Evolutionary conservation across 352 stramenopile species (phyloP).

Genomic region (Phytophthora litchii): DNA sequence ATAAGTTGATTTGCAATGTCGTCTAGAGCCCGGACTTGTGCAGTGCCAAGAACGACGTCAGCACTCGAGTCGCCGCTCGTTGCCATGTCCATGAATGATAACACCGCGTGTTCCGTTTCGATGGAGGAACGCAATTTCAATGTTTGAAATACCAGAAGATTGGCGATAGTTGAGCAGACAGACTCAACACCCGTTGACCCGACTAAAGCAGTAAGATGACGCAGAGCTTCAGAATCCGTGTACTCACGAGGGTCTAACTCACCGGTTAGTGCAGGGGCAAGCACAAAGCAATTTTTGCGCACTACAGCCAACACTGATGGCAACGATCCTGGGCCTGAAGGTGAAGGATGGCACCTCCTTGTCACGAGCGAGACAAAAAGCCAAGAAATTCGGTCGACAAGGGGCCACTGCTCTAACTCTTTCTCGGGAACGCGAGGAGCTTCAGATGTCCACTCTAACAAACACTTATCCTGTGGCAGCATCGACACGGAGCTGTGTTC

Average conservation of each 20-base stretch:
- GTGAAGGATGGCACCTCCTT: constrained; percentile 11
- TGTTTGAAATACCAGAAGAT: constrained; percentile 26
- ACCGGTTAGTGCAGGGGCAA: not conserved
- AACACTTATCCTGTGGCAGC: constrained; percentile 28
- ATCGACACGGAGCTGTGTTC: constrained; percentile 16
- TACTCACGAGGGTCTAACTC: constrained; percentile 28
- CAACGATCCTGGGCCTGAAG: not conserved
- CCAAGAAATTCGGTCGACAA: constrained; percentile 34
- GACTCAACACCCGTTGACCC: constrained; percentile 17
- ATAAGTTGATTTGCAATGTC: constrained; percentile 31
- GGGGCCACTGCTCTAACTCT: constrained; percentile 27
- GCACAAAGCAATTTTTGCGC: constrained; percentile 28
- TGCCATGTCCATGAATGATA: constrained; percentile 35
- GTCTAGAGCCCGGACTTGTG: constrained; percentile 29
- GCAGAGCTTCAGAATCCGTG: constrained; percentile 16
- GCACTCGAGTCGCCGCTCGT: constrained; percentile 2
- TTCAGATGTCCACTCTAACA: constrained; percentile 22
- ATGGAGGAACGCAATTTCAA: constrained; percentile 33
- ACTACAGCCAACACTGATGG: constrained; percentile 19
- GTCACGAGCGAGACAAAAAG: constrained; percentile 28
- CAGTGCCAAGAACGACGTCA: constrained; percentile 8
- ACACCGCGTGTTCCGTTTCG: constrained; percentile 29
- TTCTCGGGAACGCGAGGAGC: constrained; percentile 6
- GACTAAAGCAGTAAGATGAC: constrained; percentile 21
- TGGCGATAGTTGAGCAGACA: constrained; percentile 24